A percentile compares a stretch with the other conserved stretches of the same genome.
These are phyloP conservation scores for Mariannaea sp. DNA, from an alignment of 2,329 filamentous ascomycete species.

Conservation along the genomic window DNA sequence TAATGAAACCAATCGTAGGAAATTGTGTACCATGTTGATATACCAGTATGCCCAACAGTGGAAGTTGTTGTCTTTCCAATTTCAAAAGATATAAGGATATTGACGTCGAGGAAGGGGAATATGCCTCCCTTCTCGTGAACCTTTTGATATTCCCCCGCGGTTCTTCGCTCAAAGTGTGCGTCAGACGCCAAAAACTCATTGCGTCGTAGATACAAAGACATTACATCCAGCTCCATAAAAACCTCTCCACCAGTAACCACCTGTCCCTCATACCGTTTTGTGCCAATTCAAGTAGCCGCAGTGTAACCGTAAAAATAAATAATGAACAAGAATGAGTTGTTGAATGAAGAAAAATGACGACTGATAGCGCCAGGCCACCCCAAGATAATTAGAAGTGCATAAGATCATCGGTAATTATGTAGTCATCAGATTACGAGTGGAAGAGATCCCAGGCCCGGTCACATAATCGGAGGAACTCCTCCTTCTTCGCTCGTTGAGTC, in stretches of 20 bases:
- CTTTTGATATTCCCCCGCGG: neutral
- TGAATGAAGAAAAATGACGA: slow-evolving; percentile 14
- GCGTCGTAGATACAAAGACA: slow-evolving; percentile 38
- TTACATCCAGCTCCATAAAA: slow-evolving; percentile 32
- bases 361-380: slow-evolving; percentile 6
- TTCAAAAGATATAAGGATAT: slow-evolving; percentile 12
- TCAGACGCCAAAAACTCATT: slow-evolving; percentile 34
- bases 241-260: slow-evolving; percentile 21
- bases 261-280: slow-evolving; percentile 30
- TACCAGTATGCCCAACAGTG: slow-evolving; percentile 6
- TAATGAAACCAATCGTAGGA: slow-evolving; percentile 1
- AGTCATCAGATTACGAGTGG: slow-evolving; percentile 70
- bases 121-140: neutral
- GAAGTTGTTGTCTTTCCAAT: slow-evolving; percentile 13
- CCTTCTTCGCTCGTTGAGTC: slow-evolving; percentile 82
- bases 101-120: neutral
- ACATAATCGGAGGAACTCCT: slow-evolving; percentile 87
- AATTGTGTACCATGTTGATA: slow-evolving; percentile 6
- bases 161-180: slow-evolving; percentile 13
- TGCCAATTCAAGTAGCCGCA: slow-evolving; percentile 25
- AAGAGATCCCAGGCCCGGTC: slow-evolving; percentile 95
- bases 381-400: slow-evolving; percentile 25
- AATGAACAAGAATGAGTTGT: slow-evolving; percentile 33
- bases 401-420: slow-evolving; percentile 24
- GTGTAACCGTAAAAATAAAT: slow-evolving; percentile 31